Evolutionary conservation across 2,329 filamentous ascomycete genomes (phyloP), one percentile per base, ranked within the genome.

Genomic region (Leptosphaerulina australis): DNA sequence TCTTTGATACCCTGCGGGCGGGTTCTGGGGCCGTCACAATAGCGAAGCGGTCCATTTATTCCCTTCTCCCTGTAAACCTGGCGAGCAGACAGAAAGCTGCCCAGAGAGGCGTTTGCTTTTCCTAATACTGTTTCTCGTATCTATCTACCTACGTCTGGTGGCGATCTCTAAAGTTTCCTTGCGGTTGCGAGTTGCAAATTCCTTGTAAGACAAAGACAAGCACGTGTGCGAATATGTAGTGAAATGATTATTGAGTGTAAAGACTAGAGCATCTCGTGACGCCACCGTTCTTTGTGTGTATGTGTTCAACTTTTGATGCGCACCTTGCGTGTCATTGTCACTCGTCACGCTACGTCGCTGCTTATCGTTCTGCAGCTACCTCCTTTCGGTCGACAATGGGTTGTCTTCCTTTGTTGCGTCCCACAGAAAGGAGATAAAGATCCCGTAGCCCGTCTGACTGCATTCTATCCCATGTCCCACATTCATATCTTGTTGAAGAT

Each of bases 1-100:
- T 66, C 59, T 61, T 67, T 69, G 65, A 69, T 69, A 69, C 66
- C 66, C 65, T 67, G 60, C 63, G 62, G 56, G 57, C 60, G 61
- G 62, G 59, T 50, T 53, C 44, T 55, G 60, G 57, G 53, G 57
- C 48, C 56, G 56, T 46, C 53, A 54, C 55, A 56, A 50, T 55
- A 55, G 56, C 53, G 48, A 61, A 60, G 58, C 52, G 51, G 53
- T 57, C 43, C 40, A 39, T 53, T 58, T 53, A 43, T 52, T 56
- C 30, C 43, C 46, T 44, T 59, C 49, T 51, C 37, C 20, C 29
- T 53, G 51, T 44, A 50, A 50, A 41, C 50, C 47, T 54, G 39
- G 45, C 43, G 52, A 51, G 56, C 44, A 53, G 34, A 41, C 25
- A 44, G 44, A 49, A 41, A 48, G 35, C 38, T 31, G 34, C 41